Conservation (phyloP, 2,329 filamentous ascomycete species). For the Colletotrichum sp. region DNA sequence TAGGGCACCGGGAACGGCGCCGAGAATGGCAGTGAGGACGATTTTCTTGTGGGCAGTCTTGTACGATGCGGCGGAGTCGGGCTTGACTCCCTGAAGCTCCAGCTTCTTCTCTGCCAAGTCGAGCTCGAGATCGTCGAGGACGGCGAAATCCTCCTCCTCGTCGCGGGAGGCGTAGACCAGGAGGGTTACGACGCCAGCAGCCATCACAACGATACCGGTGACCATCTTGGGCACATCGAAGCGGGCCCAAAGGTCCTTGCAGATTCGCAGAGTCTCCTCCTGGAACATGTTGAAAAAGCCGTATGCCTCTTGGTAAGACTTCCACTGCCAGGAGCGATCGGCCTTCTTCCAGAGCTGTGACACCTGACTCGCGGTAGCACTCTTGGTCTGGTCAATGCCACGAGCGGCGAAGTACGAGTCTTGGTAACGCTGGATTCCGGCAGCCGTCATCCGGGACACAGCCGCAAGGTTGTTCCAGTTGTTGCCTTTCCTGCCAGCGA, state of each 20-base stretch:
- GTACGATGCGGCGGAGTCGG: slow-evolving; percentile 33
- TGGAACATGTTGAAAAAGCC: slow-evolving; percentile 76
- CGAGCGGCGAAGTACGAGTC: slow-evolving; percentile 78
- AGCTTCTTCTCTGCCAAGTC: slow-evolving; percentile 64
- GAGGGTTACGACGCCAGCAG: slow-evolving; percentile 70
- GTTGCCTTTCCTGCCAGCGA: slow-evolving; percentile 71
- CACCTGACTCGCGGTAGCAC: slow-evolving; percentile 42
- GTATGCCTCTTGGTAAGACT: slow-evolving; percentile 49
- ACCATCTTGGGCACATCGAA: slow-evolving; percentile 91
- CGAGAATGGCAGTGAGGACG: slow-evolving; percentile 38
- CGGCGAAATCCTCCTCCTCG: slow-evolving; percentile 58
- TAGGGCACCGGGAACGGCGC: slow-evolving; percentile 36
- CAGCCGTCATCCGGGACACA: slow-evolving; percentile 78
- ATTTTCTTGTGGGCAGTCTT: slow-evolving; percentile 44
- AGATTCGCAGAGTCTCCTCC: slow-evolving; percentile 76
- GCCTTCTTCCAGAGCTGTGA: slow-evolving; percentile 54
- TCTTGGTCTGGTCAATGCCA: slow-evolving; percentile 66
- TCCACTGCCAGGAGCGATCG: slow-evolving; percentile 42
- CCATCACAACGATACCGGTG: slow-evolving; percentile 75
- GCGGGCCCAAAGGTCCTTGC: slow-evolving; percentile 86
- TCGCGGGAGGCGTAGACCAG: slow-evolving; percentile 73
- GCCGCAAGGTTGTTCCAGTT: slow-evolving; percentile 79
- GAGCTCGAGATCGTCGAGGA: slow-evolving; percentile 61
- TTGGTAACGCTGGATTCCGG: slow-evolving; percentile 90
- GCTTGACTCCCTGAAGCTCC: slow-evolving; percentile 49